phyloP scores from a whole-genome alignment of 768 basidiomycete genomes.

The Polyporus arcularius region DNA sequence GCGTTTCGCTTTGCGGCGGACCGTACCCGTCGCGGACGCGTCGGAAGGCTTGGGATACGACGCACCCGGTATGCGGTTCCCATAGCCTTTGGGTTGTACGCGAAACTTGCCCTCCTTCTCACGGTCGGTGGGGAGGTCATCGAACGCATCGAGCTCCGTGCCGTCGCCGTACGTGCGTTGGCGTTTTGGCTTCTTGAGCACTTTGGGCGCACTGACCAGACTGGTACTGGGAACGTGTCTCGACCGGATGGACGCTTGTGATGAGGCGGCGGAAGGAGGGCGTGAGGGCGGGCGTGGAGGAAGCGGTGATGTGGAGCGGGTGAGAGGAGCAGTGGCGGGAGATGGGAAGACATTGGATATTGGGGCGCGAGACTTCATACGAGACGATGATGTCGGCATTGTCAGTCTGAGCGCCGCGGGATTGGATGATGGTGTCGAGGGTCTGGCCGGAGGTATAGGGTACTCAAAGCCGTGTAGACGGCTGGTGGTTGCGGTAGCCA shows the following conservation, averaged over 20 bases:
- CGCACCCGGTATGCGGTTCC: conserved; percentile 62
- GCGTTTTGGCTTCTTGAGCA: conserved; percentile 78
- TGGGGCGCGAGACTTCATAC: conserved; percentile 72
- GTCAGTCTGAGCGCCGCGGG: conserved; percentile 78
- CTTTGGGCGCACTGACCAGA: conserved; percentile 55
- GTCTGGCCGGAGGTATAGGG: conserved; percentile 73
- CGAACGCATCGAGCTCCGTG: conserved; percentile 85
- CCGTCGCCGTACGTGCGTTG: conserved; percentile 80
- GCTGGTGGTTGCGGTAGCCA: conserved; percentile 63
- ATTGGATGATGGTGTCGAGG: conserved; percentile 79
- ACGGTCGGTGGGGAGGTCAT: conserved; percentile 84
- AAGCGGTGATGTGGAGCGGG: conserved; percentile 59
- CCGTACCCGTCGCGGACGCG: conserved; percentile 52
- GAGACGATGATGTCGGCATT: conserved; percentile 77
- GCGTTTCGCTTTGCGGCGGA: conserved; percentile 59
- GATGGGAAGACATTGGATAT: conserved; percentile 75
- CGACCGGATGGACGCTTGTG: conserved; percentile 36
- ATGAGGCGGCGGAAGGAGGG: conserved; percentile 38
- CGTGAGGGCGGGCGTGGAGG: conserved; percentile 60
- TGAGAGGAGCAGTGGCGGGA: conserved; percentile 35
- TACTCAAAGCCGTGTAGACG: conserved; percentile 61
- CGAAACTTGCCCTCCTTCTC: conserved; percentile 78
- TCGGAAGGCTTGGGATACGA: conserved; percentile 43
- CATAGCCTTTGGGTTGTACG: conserved; percentile 70
- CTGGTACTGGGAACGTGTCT: conserved; percentile 37